These are phyloP conservation scores for Globisporangium rhizosaccharum DNA, from an alignment of 352 stramenopile genomes.

Conservation along the genomic window DNA sequence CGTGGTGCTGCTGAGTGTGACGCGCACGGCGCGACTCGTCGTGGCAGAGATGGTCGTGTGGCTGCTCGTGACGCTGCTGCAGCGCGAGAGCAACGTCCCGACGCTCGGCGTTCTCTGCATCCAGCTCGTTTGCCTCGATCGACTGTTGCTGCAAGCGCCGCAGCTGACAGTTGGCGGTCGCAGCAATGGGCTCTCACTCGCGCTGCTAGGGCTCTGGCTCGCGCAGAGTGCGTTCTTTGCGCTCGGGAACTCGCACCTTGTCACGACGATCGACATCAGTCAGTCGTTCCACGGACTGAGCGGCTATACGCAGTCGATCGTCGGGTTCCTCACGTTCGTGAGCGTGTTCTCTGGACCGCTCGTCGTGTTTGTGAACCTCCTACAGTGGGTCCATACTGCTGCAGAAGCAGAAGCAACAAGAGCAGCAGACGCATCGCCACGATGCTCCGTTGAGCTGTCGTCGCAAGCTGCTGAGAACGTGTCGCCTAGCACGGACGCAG, in stretches of 20 bases:
- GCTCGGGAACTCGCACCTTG: constrained; percentile 84
- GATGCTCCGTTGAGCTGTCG: not conserved
- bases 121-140: constrained; percentile 29
- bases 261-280: constrained; percentile 88
- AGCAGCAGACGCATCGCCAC: not conserved
- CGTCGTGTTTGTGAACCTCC: constrained; percentile 44
- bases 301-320: constrained; percentile 77
- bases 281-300: constrained; percentile 80
- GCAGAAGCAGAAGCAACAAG: not conserved
- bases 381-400: constrained; percentile 28
- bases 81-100: constrained; percentile 54
- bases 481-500: not conserved
- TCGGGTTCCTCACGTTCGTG: constrained; percentile 67
- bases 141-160: constrained; percentile 15
- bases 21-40: constrained; percentile 9
- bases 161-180: constrained; percentile 2
- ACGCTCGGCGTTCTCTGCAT: constrained; percentile 51
- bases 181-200: constrained; percentile 13
- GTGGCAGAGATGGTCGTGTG: constrained; percentile 50
- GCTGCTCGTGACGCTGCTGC: constrained; percentile 52
- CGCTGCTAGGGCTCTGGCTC: constrained; percentile 36
- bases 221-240: constrained; percentile 76
- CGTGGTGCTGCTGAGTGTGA: constrained; percentile 6
- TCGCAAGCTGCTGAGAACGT: not conserved
- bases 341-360: constrained; percentile 73